Conservation (phyloP, 1,284 basidiomycete species). For the Salmacisia buchloeana region DNA sequence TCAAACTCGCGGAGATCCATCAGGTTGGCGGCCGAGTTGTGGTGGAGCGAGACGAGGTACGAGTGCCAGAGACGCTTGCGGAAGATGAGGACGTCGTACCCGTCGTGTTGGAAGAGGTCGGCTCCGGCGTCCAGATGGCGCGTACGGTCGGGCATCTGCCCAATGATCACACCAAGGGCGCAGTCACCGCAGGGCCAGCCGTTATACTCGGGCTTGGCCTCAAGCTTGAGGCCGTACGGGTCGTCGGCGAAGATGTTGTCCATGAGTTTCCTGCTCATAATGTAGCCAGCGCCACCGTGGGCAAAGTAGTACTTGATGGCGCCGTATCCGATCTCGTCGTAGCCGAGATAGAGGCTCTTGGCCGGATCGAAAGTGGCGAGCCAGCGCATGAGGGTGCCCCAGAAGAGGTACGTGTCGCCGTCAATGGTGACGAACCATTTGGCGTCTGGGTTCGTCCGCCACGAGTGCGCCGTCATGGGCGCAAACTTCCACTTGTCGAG, state of each 20-base stretch:
- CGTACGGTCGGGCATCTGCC: background rate
- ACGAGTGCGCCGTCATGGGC: constrained; percentile 3
- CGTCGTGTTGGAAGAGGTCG: constrained; percentile 5
- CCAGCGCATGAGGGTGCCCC: constrained; percentile 11
- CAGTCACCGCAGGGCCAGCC: constrained; percentile 10
- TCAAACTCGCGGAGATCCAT: constrained; percentile 11
- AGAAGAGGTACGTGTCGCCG: constrained; percentile 12
- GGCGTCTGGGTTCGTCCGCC: background rate
- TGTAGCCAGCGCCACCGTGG: constrained; percentile 11
- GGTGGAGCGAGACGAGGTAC: constrained; percentile 10
- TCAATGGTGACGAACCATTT: constrained; percentile 10
- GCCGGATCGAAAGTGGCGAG: constrained; percentile 4
- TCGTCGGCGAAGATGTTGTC: constrained; percentile 6
- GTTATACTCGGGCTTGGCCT: background rate
- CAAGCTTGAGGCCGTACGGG: background rate
- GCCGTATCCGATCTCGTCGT: constrained; percentile 6
- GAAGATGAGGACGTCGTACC: constrained; percentile 7
- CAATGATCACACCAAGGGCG: background rate
- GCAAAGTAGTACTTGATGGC: constrained; percentile 11
- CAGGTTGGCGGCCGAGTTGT: constrained; percentile 8
- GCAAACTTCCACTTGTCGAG: constrained; percentile 12
- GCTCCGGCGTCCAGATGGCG: background rate
- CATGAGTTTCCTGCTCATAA: background rate
- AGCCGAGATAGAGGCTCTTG: constrained; percentile 6
- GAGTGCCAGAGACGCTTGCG: constrained; percentile 7